phyloP scores from a whole-genome alignment of 768 basidiomycete genomes.

The Mycena alexandri region DNA sequence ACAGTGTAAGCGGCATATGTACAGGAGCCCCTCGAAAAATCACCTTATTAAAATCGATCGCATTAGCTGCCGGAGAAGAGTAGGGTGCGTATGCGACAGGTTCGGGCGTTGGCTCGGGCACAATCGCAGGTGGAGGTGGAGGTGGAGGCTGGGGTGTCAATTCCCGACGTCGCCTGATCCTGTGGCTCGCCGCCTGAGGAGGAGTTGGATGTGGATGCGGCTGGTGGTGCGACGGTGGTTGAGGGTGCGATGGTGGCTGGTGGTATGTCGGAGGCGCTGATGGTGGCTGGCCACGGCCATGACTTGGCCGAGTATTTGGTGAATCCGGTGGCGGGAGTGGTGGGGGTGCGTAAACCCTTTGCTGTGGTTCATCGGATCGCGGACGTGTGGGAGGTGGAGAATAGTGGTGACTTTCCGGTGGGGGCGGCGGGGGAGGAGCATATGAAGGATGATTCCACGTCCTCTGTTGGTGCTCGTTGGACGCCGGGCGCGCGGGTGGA shows the following conservation, averaged over 20 bases:
- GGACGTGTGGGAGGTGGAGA: slow-evolving; percentile 29
- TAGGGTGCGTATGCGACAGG: slow-evolving; percentile 18
- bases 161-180: slow-evolving; percentile 24
- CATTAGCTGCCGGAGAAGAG: slow-evolving; percentile 20
- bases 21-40: neutral
- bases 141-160: slow-evolving; percentile 26
- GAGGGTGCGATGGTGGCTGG: slow-evolving; percentile 25
- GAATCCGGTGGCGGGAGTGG: slow-evolving; percentile 29
- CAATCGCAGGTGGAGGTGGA: slow-evolving; percentile 4
- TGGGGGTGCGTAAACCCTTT: slow-evolving; percentile 24
- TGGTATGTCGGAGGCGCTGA: slow-evolving; percentile 23
- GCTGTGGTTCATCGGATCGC: slow-evolving; percentile 29
- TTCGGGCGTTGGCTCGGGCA: slow-evolving; percentile 14
- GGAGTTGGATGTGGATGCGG: slow-evolving; percentile 29
- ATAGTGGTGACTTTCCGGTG: slow-evolving; percentile 27
- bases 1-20: slow-evolving; percentile 5
- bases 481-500: slow-evolving; percentile 25
- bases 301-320: slow-evolving; percentile 16
- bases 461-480: slow-evolving; percentile 28
- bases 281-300: slow-evolving; percentile 18
- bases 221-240: slow-evolving; percentile 2
- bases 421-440: slow-evolving; percentile 27
- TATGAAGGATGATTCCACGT: slow-evolving; percentile 30
- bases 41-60: slow-evolving; percentile 36
- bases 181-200: slow-evolving; percentile 11